Evolutionary conservation across 2,329 filamentous ascomycete species (phyloP).

Genomic region (Colletotrichum agaves): DNA sequence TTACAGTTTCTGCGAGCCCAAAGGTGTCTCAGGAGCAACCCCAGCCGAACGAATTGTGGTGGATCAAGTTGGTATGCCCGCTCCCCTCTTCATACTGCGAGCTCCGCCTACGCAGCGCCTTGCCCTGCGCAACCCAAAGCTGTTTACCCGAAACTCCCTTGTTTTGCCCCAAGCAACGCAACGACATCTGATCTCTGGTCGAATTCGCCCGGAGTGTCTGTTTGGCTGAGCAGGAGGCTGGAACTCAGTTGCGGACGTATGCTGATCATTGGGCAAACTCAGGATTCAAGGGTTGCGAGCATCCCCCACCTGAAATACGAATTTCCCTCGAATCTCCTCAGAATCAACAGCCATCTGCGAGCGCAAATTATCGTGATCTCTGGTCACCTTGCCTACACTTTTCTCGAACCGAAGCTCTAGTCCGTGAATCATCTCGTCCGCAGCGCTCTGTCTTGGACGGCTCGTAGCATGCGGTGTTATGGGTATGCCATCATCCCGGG

Average conservation of each 20-base stretch:
- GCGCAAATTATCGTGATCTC: background rate
- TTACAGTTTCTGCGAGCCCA: constrained; percentile 21
- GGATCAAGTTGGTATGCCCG: constrained; percentile 37
- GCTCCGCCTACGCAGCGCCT: constrained; percentile 12
- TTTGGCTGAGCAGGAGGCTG: constrained; percentile 1
- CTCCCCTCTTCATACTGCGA: constrained; percentile 26
- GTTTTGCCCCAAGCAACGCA: background rate
- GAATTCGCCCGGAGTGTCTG: constrained; percentile 1
- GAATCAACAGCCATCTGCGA: constrained; percentile 8
- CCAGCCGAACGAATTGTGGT: constrained; percentile 35
- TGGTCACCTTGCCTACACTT: background rate
- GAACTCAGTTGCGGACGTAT: constrained; percentile 22
- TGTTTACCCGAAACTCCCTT: constrained; percentile 12
- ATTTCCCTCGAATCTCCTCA: constrained; percentile 19
- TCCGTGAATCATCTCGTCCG: constrained; percentile 22
- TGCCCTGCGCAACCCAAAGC: background rate
- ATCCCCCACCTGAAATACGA: constrained; percentile 25
- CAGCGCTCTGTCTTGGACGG: constrained; percentile 26
- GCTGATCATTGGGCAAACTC: constrained; percentile 36
- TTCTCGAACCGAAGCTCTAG: constrained; percentile 4
- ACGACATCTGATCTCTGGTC: background rate
- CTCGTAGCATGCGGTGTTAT: constrained; percentile 51
- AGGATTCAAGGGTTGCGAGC: constrained; percentile 36
- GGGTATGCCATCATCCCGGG: constrained; percentile 50
- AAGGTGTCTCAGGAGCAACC: constrained; percentile 30